These are phyloP conservation scores for Herpotrichia juniperi DNA, from an alignment of 2,329 filamentous ascomycete genomes.

Conservation along the genomic window DNA sequence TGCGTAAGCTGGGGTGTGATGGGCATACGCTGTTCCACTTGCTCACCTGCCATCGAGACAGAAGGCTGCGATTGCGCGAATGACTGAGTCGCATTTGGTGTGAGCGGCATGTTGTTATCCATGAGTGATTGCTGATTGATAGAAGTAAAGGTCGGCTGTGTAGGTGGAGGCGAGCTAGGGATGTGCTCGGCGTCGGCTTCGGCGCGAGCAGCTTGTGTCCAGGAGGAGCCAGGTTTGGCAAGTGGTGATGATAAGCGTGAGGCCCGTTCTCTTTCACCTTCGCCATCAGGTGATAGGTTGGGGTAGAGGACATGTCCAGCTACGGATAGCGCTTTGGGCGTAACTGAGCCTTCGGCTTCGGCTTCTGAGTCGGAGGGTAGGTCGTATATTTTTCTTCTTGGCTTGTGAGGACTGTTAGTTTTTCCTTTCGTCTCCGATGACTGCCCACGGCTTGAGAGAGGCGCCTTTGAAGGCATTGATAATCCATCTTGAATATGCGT, in stretches of 20 bases:
- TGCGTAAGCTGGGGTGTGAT: conserved; percentile 49
- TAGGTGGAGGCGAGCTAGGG: conserved; percentile 17
- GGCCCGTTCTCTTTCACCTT: conserved; percentile 13
- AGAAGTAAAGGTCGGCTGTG: not conserved
- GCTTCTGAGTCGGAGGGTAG: conserved; percentile 4
- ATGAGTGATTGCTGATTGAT: conserved; percentile 17
- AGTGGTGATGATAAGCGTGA: conserved; percentile 17
- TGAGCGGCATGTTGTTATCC: conserved; percentile 26
- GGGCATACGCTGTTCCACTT: conserved; percentile 32
- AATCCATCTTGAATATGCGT: not conserved
- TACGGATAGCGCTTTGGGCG: conserved; percentile 6
- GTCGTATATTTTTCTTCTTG: conserved; percentile 17
- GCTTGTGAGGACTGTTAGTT: not conserved
- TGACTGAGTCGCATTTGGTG: conserved; percentile 35
- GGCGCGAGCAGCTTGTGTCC: not conserved
- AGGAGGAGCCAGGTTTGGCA: not conserved
- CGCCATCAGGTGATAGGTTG: conserved; percentile 9
- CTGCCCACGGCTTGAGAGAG: conserved; percentile 9
- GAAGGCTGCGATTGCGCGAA: conserved; percentile 28
- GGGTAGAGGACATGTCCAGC: conserved; percentile 10
- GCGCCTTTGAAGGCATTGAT: not conserved
- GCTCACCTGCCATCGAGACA: not conserved
- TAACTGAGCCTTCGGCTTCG: conserved; percentile 5
- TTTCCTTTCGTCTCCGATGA: conserved; percentile 8
- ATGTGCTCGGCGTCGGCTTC: conserved; percentile 10